Base-by-base conservation (phyloP, 768 basidiomycete genomes). In the Suillus weaverae region DNA sequence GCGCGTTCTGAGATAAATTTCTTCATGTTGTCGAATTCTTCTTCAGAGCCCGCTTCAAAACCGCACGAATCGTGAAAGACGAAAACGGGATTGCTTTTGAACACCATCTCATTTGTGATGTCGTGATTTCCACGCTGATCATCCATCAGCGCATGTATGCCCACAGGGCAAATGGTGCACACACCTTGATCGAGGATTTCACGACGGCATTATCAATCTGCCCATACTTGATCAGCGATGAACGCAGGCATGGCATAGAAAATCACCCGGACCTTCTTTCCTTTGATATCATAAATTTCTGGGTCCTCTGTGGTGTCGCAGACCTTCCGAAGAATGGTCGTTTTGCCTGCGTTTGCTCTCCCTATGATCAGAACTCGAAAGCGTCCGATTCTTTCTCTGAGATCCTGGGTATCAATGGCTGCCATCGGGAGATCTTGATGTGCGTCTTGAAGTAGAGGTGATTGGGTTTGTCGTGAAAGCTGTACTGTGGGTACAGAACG, bases 41-140 rank as follows among this genome's bases (percentile, higher is more conserved):
- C 61, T 3, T 33, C 68, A n/a, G 61, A 67, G 1, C 79, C 80
- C 32, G 76, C 64, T 68, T 81, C 80, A 62, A 81, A 78, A 11
- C 80, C 80, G 59, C 72, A 67, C 35, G 80, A 81, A 63, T 81
- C 79, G 50, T 81, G 80, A 59, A 80, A 79, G 50, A 79, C 69
- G 63, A 77, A 80, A 14, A 64, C 46, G 1, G 69, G 70, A 53
- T 74, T 75, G 67, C 68, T 75, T 50, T 60, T 62, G 66, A 74
- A 79, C 2, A 68, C 67, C 41, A 79, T 67, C 54, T 71, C 63
- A 20, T 67, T 61, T 51, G 72, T 44, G 39, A 79, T 74, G 64
- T 79, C 66, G 63, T 79, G 79, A 9, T n/a, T 22, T 20, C 26
- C 60, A n/a, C 60, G 60, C 43, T 46, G n/a, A n/a, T 20, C 20